Conservation (phyloP, 2,329 filamentous ascomycete species). For the Aspergillus neoniger region DNA sequence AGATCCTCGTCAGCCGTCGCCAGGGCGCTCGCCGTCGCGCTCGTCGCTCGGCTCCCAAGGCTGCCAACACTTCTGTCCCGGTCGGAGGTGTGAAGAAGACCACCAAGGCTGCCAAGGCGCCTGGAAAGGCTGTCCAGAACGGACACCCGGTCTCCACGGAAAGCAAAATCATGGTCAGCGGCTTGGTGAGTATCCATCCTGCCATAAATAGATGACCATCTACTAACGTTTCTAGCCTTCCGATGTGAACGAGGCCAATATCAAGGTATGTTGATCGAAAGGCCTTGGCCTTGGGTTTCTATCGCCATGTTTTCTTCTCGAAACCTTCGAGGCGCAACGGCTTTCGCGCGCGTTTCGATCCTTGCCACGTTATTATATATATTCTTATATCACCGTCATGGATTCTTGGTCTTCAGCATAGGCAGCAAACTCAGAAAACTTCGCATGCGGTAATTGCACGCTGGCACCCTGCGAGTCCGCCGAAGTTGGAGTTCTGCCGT, state of each 20-base stretch:
- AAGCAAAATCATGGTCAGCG: constrained; percentile 98
- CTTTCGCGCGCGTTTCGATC: constrained; percentile 35
- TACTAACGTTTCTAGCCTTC: constrained; percentile 67
- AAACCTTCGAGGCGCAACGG: constrained; percentile 43
- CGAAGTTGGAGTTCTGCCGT: constrained; percentile 61
- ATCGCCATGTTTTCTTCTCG: constrained; percentile 61
- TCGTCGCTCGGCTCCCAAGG: constrained; percentile 43
- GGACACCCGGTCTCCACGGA: constrained; percentile 68
- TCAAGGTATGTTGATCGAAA: constrained; percentile 99
- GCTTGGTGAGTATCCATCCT: constrained; percentile 72
- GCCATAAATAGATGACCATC: constrained; percentile 29
- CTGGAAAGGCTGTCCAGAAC: constrained; percentile 59
- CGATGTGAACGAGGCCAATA: constrained; percentile 94
- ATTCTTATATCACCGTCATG: constrained; percentile 19
- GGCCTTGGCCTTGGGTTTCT: constrained; percentile 70
- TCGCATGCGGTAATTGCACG: constrained; percentile 30
- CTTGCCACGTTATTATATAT: constrained; percentile 19
- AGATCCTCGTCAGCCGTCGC: constrained; percentile 82
- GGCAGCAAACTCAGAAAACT: constrained; percentile 35
- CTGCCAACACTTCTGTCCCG: constrained; percentile 62
- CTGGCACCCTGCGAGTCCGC: constrained; percentile 33
- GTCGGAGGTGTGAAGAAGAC: constrained; percentile 85
- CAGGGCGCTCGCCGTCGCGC: constrained; percentile 53
- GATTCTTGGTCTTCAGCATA: constrained; percentile 31
- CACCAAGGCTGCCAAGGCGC: constrained; percentile 52